Evolutionary conservation across 345 rosid species (phyloP).

Genomic region (Citrus sp.): DNA sequence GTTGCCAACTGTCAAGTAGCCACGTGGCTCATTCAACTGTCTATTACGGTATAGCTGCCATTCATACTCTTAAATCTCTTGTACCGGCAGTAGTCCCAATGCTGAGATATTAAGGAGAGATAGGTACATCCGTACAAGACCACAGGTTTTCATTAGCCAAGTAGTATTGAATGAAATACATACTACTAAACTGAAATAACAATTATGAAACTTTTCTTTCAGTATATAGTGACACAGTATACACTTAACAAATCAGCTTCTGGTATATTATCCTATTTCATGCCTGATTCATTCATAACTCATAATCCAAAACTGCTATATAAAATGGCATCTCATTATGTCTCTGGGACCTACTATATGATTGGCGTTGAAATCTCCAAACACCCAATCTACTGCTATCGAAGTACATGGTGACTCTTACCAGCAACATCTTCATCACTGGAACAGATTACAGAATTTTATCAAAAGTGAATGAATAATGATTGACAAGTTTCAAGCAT

Average conservation of each 20-base stretch:
- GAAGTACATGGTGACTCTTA: not conserved
- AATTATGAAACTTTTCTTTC: not conserved
- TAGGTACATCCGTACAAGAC: not conserved
- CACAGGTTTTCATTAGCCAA: not conserved
- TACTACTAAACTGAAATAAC: slow-evolving; percentile 1
- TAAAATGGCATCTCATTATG: slow-evolving; percentile 13
- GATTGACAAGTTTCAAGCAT: slow-evolving; percentile 45
- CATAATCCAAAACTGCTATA: slow-evolving; percentile 26
- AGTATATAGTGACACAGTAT: slow-evolving; percentile 1
- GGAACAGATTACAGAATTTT: slow-evolving; percentile 23
- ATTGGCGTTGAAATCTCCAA: slow-evolving; percentile 15
- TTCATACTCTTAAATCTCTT: too few relatives aligned
- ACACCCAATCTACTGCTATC: slow-evolving; percentile 12
- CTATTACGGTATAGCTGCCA: too few relatives aligned
- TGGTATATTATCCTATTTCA: slow-evolving; percentile 20
- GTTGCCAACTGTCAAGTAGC: too few relatives aligned
- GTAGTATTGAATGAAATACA: not conserved
- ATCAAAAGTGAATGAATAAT: slow-evolving; percentile 18
- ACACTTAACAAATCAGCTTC: slow-evolving; percentile 22
- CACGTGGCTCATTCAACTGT: too few relatives aligned
- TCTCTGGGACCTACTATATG: slow-evolving; percentile 18
- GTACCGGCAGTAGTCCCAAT: too few relatives aligned
- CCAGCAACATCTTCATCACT: slow-evolving; percentile 53
- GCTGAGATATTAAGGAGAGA: not conserved
- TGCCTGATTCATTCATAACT: slow-evolving; percentile 19